A percentile compares a stretch with the other conserved stretches of the same genome.
phyloP scores from a whole-genome alignment of 2,329 filamentous ascomycete genomes.

The Exophiala sp. region DNA sequence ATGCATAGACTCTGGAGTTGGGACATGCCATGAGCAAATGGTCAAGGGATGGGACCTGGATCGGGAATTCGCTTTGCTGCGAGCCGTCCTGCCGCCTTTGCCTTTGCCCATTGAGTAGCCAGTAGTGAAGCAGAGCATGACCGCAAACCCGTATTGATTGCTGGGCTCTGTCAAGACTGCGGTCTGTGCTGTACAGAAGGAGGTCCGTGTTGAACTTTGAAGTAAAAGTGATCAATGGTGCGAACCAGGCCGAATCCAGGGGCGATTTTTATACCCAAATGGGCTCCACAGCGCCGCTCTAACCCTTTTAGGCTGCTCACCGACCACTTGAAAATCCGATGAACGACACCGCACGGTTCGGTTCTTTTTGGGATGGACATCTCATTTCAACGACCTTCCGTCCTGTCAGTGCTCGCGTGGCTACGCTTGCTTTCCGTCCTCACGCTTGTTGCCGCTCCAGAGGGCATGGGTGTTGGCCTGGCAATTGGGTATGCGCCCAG shows the following conservation, averaged over 20 bases:
- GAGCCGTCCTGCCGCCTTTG: no score
- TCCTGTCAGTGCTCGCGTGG: no score
- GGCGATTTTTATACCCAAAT: background rate
- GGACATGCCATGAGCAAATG: background rate
- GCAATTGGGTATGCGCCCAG: no score
- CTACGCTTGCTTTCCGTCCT: no score
- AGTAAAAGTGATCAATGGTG: background rate
- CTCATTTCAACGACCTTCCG: no score
- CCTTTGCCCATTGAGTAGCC: no score
- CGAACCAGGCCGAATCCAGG: background rate
- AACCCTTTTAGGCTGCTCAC: background rate
- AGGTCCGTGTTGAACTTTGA: background rate
- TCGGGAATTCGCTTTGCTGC: background rate
- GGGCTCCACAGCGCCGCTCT: background rate
- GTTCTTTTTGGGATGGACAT: no score
- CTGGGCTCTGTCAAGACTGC: background rate
- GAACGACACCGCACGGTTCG: no score
- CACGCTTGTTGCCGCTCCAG: no score
- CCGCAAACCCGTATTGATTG: background rate
- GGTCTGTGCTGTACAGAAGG: constrained; percentile 1
- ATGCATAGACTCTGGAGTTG: background rate
- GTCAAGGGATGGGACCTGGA: background rate
- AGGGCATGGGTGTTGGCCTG: no score
- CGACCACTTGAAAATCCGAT: background rate
- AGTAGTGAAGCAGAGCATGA: no score